A percentile compares a stretch with the other conserved stretches of the same genome.
These are phyloP conservation scores for Colletotrichum sojae DNA, from an alignment of 2,329 filamentous ascomycete species.

Conservation along the genomic window DNA sequence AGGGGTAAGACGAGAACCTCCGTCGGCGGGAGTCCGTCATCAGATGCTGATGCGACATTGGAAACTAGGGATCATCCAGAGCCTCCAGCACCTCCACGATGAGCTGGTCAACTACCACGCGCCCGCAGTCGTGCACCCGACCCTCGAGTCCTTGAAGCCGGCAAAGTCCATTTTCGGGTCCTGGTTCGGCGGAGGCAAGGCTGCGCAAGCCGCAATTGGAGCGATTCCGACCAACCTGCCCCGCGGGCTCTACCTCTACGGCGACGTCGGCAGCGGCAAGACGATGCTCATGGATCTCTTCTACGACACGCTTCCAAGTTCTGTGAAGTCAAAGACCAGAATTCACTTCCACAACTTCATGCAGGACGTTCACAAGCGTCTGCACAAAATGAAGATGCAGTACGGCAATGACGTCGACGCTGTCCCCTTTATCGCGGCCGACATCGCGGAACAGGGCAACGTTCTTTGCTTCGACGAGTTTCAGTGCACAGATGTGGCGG, in stretches of 20 bases:
- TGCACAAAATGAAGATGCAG: slow-evolving; percentile 91
- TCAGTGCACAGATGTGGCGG: slow-evolving; percentile 97
- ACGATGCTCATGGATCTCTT: slow-evolving; percentile 99
- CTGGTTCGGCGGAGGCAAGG: slow-evolving; percentile 68
- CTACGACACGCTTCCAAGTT: slow-evolving; percentile 88
- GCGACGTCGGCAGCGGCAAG: slow-evolving; percentile 97
- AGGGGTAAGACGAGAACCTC: slow-evolving; percentile 69
- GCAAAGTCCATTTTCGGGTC: slow-evolving; percentile 69
- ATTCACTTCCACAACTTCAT: slow-evolving; percentile 99
- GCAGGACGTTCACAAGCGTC: slow-evolving; percentile 93
- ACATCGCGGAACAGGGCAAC: slow-evolving; percentile 86
- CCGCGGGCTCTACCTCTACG: slow-evolving; percentile 93
- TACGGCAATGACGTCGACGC: slow-evolving; percentile 92
- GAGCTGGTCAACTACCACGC: slow-evolving; percentile 82
- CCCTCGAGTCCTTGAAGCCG: slow-evolving; percentile 77
- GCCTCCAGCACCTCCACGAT: slow-evolving; percentile 89
- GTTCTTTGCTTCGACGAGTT: slow-evolving; percentile 99
- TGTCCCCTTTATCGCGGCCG: slow-evolving; percentile 93
- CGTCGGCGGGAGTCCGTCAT: not conserved
- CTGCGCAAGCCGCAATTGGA: slow-evolving; percentile 55
- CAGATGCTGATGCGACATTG: slow-evolving; percentile 22
- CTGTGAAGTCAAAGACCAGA: slow-evolving; percentile 86
- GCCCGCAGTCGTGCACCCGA: slow-evolving; percentile 82
- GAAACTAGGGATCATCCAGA: slow-evolving; percentile 83
- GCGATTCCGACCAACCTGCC: slow-evolving; percentile 82